phyloP scores from a whole-genome alignment of 257 asterid genomes.

The Solanum rostratum region DNA sequence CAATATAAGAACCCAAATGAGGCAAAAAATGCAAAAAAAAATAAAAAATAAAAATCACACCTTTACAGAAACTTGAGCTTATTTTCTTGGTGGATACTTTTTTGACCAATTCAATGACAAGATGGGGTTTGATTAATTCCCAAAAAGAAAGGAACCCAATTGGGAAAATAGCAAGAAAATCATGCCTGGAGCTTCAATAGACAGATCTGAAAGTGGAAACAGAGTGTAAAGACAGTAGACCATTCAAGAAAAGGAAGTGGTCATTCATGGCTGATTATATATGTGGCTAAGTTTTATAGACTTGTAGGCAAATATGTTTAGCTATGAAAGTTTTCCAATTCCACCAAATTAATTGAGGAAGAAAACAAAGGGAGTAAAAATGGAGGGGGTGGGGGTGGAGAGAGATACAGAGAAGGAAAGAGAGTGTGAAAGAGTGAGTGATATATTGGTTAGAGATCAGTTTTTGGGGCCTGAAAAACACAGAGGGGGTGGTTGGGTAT shows the following conservation, averaged over 20 bases:
- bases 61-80: neutral
- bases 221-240: neutral
- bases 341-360: neutral
- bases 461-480: neutral
- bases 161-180: neutral
- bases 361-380: neutral
- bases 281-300: neutral
- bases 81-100: neutral
- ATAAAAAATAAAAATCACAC: neutral
- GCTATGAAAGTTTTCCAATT: neutral
- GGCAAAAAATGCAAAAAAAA: neutral
- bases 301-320: neutral
- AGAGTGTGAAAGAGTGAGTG: neutral
- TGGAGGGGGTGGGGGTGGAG: neutral
- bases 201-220: conserved; percentile 1
- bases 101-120: neutral
- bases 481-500: neutral
- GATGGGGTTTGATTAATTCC: neutral
- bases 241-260: neutral
- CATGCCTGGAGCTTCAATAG: neutral
- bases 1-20: neutral
- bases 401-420: neutral
- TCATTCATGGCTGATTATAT: neutral
- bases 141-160: neutral
- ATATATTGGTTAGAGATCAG: neutral